Evolutionary conservation across 352 stramenopile genomes (phyloP).

Genomic region (Phytophthora tentaculata): DNA sequence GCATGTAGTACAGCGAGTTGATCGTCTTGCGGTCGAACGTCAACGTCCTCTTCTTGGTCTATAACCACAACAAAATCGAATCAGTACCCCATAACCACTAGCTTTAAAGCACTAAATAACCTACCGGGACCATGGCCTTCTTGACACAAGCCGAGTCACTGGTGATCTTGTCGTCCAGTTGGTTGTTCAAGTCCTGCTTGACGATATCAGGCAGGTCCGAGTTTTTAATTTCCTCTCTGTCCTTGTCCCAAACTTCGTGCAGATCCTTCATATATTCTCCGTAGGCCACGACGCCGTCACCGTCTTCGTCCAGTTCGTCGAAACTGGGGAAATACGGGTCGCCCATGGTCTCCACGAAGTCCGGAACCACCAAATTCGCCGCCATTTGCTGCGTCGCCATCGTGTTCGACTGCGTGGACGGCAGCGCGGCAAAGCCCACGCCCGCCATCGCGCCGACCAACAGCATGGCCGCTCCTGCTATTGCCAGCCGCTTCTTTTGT

Average conservation of each 20-base stretch:
- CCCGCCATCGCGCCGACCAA: conserved; percentile 48
- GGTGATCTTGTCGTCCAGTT: conserved; percentile 51
- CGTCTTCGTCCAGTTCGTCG: conserved; percentile 42
- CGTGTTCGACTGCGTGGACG: not conserved
- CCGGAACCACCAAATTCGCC: conserved; percentile 22
- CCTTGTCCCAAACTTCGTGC: conserved; percentile 24
- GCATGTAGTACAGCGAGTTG: conserved; percentile 40
- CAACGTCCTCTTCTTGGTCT: conserved; percentile 42
- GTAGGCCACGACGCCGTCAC: conserved; percentile 41
- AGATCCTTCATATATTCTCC: conserved; percentile 49
- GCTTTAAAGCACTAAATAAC: not conserved
- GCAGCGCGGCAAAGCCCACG: conserved; percentile 51
- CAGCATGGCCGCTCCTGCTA: conserved; percentile 45
- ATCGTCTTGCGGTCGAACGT: conserved; percentile 37
- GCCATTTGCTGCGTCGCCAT: conserved; percentile 26
- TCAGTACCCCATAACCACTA: not conserved
- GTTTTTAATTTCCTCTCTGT: conserved; percentile 34
- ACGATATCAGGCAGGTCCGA: conserved; percentile 42
- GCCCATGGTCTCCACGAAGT: conserved; percentile 44
- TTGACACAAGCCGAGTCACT: conserved; percentile 43
- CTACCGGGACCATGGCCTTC: conserved; percentile 48
- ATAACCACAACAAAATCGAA: not conserved
- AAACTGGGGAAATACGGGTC: conserved; percentile 51
- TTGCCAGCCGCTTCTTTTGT: conserved; percentile 52
- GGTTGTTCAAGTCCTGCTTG: conserved; percentile 42